Evolutionary conservation across 345 rosid species (phyloP).

Genomic region (Cochlearia excelsa): DNA sequence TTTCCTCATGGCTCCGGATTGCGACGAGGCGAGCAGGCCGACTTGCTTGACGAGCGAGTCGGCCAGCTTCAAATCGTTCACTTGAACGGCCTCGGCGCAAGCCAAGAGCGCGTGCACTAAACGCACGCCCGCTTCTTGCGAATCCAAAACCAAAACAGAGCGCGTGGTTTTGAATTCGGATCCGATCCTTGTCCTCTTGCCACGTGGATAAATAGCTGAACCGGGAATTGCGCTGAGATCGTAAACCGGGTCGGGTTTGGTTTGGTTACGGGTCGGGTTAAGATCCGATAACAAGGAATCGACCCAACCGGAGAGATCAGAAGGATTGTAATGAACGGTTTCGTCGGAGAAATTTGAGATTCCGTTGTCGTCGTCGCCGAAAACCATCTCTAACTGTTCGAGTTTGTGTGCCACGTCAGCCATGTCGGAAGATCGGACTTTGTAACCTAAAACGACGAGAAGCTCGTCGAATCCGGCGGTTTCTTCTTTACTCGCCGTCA

Average conservation of each 20-base stretch:
- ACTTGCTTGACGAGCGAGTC: slow-evolving; percentile 80
- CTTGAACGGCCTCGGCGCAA: slow-evolving; percentile 83
- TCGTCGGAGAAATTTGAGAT: slow-evolving; percentile 53
- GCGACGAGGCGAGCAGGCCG: slow-evolving; percentile 64
- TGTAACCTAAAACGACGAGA: slow-evolving; percentile 75
- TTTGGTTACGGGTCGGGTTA: slow-evolving; percentile 18
- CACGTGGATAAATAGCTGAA: slow-evolving; percentile 50
- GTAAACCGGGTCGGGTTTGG: slow-evolving; percentile 37
- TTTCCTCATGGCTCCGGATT: slow-evolving; percentile 82
- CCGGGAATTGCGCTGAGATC: slow-evolving; percentile 85
- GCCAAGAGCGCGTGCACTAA: slow-evolving; percentile 83
- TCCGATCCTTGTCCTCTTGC: slow-evolving; percentile 41
- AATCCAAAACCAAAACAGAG: slow-evolving; percentile 68
- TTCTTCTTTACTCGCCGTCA: slow-evolving; percentile 37
- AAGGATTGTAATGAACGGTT: slow-evolving; percentile 73
- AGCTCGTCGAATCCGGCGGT: slow-evolving; percentile 83
- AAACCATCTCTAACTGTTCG: slow-evolving; percentile 80
- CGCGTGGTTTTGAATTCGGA: slow-evolving; percentile 37
- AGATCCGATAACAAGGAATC: slow-evolving; percentile 65
- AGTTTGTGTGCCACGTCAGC: slow-evolving; percentile 85
- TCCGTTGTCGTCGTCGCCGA: slow-evolving; percentile 50
- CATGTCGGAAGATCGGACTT: slow-evolving; percentile 78
- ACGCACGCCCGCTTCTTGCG: slow-evolving; percentile 81
- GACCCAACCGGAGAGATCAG: slow-evolving; percentile 72
- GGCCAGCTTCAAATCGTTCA: slow-evolving; percentile 54